A percentile compares a stretch with the other conserved stretches of the same genome.
Evolutionary conservation across 495 filamentous ascomycete species (phyloP).

Genomic region (Bombardia bombarda): DNA sequence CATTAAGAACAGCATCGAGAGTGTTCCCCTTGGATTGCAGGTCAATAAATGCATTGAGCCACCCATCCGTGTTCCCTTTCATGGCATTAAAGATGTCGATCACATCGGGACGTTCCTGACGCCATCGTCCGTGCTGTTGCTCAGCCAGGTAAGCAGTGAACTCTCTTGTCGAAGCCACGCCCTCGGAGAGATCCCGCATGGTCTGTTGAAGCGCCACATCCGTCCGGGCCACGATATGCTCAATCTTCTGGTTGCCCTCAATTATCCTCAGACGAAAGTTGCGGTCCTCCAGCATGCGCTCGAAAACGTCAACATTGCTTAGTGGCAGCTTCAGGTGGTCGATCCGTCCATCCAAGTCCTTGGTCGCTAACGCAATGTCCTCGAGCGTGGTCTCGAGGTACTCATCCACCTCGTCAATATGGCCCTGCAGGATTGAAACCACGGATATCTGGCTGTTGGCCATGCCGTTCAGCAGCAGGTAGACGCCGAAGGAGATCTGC

Average conservation of each 20-base stretch:
- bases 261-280: slow-evolving; percentile 74
- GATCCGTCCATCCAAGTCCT: slow-evolving; percentile 66
- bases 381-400: slow-evolving; percentile 80
- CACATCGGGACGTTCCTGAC: slow-evolving; percentile 40
- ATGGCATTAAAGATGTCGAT: slow-evolving; percentile 68
- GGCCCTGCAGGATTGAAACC: slow-evolving; percentile 78
- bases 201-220: slow-evolving; percentile 63
- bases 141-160: slow-evolving; percentile 66
- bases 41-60: slow-evolving; percentile 64
- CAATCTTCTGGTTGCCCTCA: slow-evolving; percentile 83
- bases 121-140: slow-evolving; percentile 52
- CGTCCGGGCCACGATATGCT: slow-evolving; percentile 77
- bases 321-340: slow-evolving; percentile 76
- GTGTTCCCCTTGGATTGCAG: slow-evolving; percentile 56
- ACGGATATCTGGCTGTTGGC: slow-evolving; percentile 85
- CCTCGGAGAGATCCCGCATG: slow-evolving; percentile 69
- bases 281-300: slow-evolving; percentile 79
- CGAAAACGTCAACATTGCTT: slow-evolving; percentile 74
- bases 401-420: slow-evolving; percentile 89
- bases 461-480: slow-evolving; percentile 74
- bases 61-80: slow-evolving; percentile 80
- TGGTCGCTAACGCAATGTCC: slow-evolving; percentile 74
- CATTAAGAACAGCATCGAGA: slow-evolving; percentile 53
- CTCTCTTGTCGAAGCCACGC: slow-evolving; percentile 65
- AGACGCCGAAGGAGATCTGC: slow-evolving; percentile 89